Conservation (phyloP, 2,329 filamentous ascomycete genomes). For the Pseudocercospora pini-densiflorae region DNA sequence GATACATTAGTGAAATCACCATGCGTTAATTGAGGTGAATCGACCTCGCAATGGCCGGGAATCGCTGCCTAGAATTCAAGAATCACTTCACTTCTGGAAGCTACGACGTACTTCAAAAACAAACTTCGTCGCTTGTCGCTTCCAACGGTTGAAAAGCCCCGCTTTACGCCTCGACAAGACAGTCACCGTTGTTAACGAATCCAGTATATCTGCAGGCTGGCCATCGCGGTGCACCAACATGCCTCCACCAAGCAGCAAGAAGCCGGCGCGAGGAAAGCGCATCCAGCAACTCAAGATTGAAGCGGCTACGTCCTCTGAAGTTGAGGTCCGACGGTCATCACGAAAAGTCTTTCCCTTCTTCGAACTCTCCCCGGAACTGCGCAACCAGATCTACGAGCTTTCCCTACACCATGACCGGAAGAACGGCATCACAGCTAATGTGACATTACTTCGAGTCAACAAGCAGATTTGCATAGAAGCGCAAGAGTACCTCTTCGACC, state of each 20-base stretch:
- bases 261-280: too few species aligned
- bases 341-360: constrained; percentile 46
- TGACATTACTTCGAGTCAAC: neutral
- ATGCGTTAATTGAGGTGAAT: neutral
- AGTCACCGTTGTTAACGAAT: too few species aligned
- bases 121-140: neutral
- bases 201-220: too few species aligned
- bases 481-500: neutral
- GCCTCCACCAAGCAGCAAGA: too few species aligned
- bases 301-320: too few species aligned
- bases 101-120: neutral
- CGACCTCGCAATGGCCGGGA: neutral
- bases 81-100: neutral
- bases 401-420: neutral
- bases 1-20: neutral
- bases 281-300: too few species aligned
- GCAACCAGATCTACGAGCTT: neutral
- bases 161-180: too few species aligned
- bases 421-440: neutral
- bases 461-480: neutral
- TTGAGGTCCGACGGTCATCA: too few species aligned
- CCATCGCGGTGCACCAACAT: too few species aligned
- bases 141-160: too few species aligned
- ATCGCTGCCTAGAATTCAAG: neutral
- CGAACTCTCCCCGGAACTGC: neutral